A percentile compares a stretch with the other conserved stretches of the same genome.
phyloP scores from a whole-genome alignment of 129 eudicot species.

The Chrysanthemum seticuspe region DNA sequence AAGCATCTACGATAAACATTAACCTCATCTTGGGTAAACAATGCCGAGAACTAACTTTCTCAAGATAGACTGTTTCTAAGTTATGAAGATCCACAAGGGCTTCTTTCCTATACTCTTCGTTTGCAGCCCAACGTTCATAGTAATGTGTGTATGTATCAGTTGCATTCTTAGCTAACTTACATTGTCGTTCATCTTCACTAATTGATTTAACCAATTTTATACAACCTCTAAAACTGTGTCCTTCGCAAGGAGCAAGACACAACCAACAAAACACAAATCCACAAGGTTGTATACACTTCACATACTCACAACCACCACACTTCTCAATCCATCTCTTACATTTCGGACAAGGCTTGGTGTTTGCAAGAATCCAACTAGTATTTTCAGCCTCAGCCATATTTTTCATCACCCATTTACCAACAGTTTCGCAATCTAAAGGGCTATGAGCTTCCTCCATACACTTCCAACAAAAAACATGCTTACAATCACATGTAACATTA shows the following conservation, averaged over 20 bases:
- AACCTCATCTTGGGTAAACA: conserved; percentile 18
- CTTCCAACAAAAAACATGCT: too few relatives aligned
- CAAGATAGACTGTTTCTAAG: conserved; percentile 10
- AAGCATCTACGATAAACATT: conserved; percentile 40
- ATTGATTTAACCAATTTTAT: neutral
- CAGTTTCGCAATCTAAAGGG: conserved; percentile 2
- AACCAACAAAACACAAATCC: conserved; percentile 53
- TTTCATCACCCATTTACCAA: conserved; percentile 44
- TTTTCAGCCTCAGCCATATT: conserved; percentile 33
- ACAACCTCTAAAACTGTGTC: conserved; percentile 21
- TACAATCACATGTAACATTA: too few relatives aligned
- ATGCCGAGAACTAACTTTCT: conserved; percentile 13
- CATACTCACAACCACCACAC: conserved; percentile 53
- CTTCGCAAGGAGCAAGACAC: conserved; percentile 32
- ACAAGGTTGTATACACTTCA: conserved; percentile 48
- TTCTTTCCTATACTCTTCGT: conserved; percentile 39
- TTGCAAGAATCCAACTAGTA: conserved; percentile 51
- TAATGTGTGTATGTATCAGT: conserved; percentile 43
- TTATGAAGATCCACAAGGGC: conserved; percentile 29
- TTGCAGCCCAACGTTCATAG: conserved; percentile 53
- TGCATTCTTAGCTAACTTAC: conserved; percentile 38
- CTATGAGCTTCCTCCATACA: too few relatives aligned
- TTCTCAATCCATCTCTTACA: conserved; percentile 53
- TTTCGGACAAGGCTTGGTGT: conserved; percentile 60
- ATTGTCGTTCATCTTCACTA: conserved; percentile 22